Evolutionary conservation across 805 yeast genomes (phyloP), one percentile per base, ranked within the genome.

Genomic region (Isabelozyma pseudorhagii): DNA sequence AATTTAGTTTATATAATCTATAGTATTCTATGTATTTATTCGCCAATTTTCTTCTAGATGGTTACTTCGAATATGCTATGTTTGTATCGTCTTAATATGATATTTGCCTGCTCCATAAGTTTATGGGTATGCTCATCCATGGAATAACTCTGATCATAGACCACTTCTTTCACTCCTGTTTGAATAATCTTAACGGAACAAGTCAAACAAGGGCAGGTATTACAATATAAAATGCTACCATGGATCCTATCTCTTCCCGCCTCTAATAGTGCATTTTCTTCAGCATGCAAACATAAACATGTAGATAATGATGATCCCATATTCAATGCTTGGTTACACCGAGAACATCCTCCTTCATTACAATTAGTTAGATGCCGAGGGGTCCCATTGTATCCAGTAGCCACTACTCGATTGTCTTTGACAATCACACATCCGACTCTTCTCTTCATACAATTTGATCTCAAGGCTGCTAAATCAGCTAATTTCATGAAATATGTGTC

Each of bases 371-470:
- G 69, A 51, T 91, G 89, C 40, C 97, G 78, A 9, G 99, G 98
- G 0, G 99, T 94, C 1, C 99, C 99, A 61, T 94, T 94, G 68
- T 94, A 94, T 0, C 99, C 99, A 0, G 99, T 94, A 2, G 98
- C 94, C 25, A 94, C 79, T 27, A 94, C 96, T 49, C 97, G 75
- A 38, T 81, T 82, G 44, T 89, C 94, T 47, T 90, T 78, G 2
- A 90, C 97, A 14, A 94, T 81, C 8, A 94, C 98, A 68, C 98
- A 93, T 0, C 99, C 99, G 3, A 94, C 99, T 47, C 96, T 78
- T 51, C 99, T 74, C 67, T 94, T 94, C 98, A 94, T 94, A 72
- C 99, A 94, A 58, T 94, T 94, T 27, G 96, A 85, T 55, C 99
- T 75, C 44, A 85, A 73, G 0, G 99, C 96, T 0, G 99, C 99